phyloP scores from a whole-genome alignment of 2,329 filamentous ascomycete genomes.

The Fusarium sp. region DNA sequence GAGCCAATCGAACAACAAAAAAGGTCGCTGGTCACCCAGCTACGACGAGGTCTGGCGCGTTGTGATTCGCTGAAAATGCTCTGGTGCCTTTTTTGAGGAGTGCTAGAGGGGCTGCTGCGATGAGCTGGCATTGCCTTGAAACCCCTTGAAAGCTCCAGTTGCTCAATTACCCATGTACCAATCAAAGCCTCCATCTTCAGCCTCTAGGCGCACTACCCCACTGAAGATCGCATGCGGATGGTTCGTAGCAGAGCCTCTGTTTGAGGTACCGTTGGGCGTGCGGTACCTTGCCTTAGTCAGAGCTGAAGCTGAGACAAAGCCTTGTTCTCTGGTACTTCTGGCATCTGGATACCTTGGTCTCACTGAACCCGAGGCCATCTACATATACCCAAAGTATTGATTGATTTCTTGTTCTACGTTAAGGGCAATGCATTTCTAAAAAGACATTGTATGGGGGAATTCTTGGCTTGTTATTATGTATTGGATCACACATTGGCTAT shows the following conservation, averaged over 20 bases:
- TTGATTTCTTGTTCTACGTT: neutral
- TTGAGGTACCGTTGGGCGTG: slow-evolving; percentile 37
- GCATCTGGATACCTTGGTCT: slow-evolving; percentile 23
- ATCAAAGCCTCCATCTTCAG: slow-evolving; percentile 22
- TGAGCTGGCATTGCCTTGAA: slow-evolving; percentile 46
- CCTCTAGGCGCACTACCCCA: slow-evolving; percentile 26
- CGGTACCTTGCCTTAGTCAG: slow-evolving; percentile 42
- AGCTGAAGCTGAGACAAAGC: slow-evolving; percentile 16
- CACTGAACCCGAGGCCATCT: neutral
- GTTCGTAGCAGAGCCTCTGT: slow-evolving; percentile 38
- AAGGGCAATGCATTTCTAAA: neutral
- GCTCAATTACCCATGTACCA: slow-evolving; percentile 22
- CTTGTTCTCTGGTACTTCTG: slow-evolving; percentile 13
- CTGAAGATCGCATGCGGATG: slow-evolving; percentile 37
- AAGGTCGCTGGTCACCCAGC: slow-evolving; percentile 40
- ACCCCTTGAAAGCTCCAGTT: slow-evolving; percentile 34
- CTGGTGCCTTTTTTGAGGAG: slow-evolving; percentile 20
- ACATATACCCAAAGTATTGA: neutral
- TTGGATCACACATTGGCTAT: too few species aligned
- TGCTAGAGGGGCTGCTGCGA: slow-evolving; percentile 42
- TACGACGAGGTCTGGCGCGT: slow-evolving; percentile 34
- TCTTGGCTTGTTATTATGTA: neutral
- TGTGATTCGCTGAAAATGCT: slow-evolving; percentile 36
- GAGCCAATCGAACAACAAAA: slow-evolving; percentile 48
- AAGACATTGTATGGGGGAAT: neutral